phyloP scores from a whole-genome alignment of 2,329 filamentous ascomycete species.

The Eutypella sp. region DNA sequence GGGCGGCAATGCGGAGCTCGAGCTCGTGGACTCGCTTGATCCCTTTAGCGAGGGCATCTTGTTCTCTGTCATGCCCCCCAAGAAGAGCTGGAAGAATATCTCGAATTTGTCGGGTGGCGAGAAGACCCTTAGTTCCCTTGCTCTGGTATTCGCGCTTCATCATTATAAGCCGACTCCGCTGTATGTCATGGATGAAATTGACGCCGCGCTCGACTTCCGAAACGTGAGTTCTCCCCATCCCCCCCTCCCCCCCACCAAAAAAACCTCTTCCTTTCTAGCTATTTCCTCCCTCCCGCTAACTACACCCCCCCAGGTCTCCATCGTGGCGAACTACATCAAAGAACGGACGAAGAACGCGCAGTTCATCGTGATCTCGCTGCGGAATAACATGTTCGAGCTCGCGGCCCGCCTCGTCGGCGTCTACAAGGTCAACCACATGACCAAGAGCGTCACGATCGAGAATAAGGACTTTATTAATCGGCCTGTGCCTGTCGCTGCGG shows the following conservation, averaged over 20 bases:
- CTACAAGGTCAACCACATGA: slow-evolving; percentile 99
- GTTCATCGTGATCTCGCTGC: slow-evolving; percentile 94
- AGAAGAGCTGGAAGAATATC: slow-evolving; percentile 99
- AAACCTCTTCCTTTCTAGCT: background rate
- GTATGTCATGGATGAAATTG: slow-evolving; percentile 99
- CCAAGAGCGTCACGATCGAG: slow-evolving; percentile 85
- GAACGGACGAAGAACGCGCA: slow-evolving; percentile 98
- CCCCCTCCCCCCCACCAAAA: background rate
- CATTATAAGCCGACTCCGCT: slow-evolving; percentile 97
- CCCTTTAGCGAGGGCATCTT: slow-evolving; percentile 96
- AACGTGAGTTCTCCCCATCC: slow-evolving; percentile 64
- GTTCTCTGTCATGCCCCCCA: slow-evolving; percentile 98
- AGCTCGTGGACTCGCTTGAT: slow-evolving; percentile 92
- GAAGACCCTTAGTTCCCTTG: slow-evolving; percentile 90
- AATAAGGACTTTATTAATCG: slow-evolving; percentile 68
- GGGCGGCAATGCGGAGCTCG: slow-evolving; percentile 96
- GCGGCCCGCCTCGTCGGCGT: slow-evolving; percentile 93
- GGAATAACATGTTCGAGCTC: slow-evolving; percentile 99
- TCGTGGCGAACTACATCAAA: slow-evolving; percentile 98
- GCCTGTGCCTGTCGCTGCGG: no score
- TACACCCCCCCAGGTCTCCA: slow-evolving; percentile 67
- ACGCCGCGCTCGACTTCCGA: slow-evolving; percentile 93
- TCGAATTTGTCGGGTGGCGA: slow-evolving; percentile 92
- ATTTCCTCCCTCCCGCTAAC: background rate
- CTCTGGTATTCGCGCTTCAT: slow-evolving; percentile 94